These are phyloP conservation scores for Coniella lustricola DNA, from an alignment of 2,329 filamentous ascomycete species.

Conservation along the genomic window DNA sequence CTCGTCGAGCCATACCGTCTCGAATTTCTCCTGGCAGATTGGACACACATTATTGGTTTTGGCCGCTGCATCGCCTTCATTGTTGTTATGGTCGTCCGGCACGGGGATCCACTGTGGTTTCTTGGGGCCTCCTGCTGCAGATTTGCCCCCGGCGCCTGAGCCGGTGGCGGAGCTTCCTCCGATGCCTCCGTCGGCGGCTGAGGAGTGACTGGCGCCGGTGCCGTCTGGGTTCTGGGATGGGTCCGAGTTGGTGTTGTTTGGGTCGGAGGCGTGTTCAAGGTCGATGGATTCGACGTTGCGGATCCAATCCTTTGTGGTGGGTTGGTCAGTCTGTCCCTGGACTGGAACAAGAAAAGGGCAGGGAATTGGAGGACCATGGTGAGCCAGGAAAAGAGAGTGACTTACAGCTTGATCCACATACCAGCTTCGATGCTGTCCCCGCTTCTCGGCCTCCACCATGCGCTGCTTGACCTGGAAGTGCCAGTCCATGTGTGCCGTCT, in stretches of 20 bases:
- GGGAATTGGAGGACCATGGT: neutral
- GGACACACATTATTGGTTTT: slow-evolving; percentile 80
- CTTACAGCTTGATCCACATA: slow-evolving; percentile 82
- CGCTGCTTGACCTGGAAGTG: slow-evolving; percentile 92
- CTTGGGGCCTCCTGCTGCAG: slow-evolving; percentile 32
- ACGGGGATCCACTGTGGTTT: slow-evolving; percentile 75
- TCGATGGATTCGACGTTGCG: slow-evolving; percentile 76
- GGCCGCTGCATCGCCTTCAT: slow-evolving; percentile 58
- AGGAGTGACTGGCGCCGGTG: too few species aligned
- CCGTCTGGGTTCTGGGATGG: slow-evolving; percentile 21
- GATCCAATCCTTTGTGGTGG: slow-evolving; percentile 70
- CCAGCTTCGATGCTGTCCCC: slow-evolving; percentile 88
- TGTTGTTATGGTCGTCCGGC: slow-evolving; percentile 76
- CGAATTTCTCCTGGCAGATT: slow-evolving; percentile 93
- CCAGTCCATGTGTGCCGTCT: slow-evolving; percentile 94
- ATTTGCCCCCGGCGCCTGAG: slow-evolving; percentile 9
- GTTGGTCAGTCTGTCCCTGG: neutral
- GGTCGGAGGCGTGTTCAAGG: slow-evolving; percentile 38
- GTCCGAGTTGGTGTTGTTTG: slow-evolving; percentile 24
- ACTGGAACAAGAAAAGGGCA: neutral
- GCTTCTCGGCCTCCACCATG: slow-evolving; percentile 76
- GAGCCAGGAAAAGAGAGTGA: neutral
- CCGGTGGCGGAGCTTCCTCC: too few species aligned
- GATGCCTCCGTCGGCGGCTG: too few species aligned
- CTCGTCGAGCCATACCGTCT: slow-evolving; percentile 85